A percentile compares a stretch with the other conserved stretches of the same genome.
Conservation (phyloP, 306 rosid species). For the Macrotyloma uniflorum region DNA sequence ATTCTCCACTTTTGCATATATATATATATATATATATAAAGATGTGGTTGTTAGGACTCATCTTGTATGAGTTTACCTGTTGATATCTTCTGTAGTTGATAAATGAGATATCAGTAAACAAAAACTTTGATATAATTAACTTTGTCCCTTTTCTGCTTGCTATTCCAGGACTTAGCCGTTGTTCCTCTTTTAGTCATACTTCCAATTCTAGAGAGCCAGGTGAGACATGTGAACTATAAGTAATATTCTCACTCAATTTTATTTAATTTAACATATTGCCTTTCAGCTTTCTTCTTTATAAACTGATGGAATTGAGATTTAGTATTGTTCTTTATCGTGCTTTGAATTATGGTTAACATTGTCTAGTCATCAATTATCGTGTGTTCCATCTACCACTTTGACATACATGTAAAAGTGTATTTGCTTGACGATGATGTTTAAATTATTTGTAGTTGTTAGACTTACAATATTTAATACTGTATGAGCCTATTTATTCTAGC, state of each 20-base stretch:
- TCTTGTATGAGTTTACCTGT: constrained; percentile 36
- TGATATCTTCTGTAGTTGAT: constrained; percentile 42
- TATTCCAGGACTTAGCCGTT: constrained; percentile 96
- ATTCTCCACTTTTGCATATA: constrained; percentile 24
- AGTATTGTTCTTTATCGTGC: constrained; percentile 2
- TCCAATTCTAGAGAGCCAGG: constrained; percentile 99
- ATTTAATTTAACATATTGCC: constrained; percentile 7
- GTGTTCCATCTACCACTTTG: background rate
- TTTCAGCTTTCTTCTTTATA: constrained; percentile 21
- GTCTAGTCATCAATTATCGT: constrained; percentile 15
- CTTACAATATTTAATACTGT: background rate
- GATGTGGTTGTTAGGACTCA: background rate
- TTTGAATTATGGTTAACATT: constrained; percentile 16
- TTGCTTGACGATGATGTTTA: constrained; percentile 20
- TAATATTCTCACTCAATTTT: background rate
- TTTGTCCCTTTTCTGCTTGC: constrained; percentile 44
- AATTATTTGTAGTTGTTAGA: background rate
- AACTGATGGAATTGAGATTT: constrained; percentile 10
- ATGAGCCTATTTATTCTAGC: constrained; percentile 14
- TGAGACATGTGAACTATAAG: constrained; percentile 46
- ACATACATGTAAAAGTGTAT: background rate
- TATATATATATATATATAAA: background rate
- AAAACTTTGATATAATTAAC: constrained; percentile 28
- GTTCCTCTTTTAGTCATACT: constrained; percentile 97
- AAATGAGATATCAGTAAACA: constrained; percentile 36